Evolutionary conservation across 768 basidiomycete genomes (phyloP).

Genomic region (Dacryopinax spathularia): DNA sequence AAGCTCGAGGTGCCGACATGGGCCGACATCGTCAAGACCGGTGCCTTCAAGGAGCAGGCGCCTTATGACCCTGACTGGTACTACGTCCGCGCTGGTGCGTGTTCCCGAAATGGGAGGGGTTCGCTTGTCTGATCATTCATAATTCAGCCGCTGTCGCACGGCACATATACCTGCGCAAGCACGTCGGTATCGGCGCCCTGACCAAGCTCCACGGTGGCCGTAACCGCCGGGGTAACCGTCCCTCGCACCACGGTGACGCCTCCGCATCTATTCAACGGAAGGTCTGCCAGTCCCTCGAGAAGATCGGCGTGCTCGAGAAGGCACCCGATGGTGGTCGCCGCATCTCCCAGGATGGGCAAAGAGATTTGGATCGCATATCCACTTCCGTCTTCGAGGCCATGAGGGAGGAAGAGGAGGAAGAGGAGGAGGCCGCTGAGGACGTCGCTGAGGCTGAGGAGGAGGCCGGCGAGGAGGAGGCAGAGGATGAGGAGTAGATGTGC

Average conservation of each 20-base stretch:
- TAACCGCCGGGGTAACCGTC: constrained; percentile 91
- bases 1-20: constrained; percentile 98
- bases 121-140: neutral
- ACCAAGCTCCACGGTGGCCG: constrained; percentile 94
- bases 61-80: constrained; percentile 99
- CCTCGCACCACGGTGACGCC: constrained; percentile 80
- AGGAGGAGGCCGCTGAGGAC: constrained; percentile 6
- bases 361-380: constrained; percentile 87
- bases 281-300: constrained; percentile 92
- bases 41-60: constrained; percentile 91
- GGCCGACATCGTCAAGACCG: constrained; percentile 98
- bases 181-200: constrained; percentile 84
- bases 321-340: constrained; percentile 86
- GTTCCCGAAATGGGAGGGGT: neutral
- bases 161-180: constrained; percentile 99
- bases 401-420: constrained; percentile 9
- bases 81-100: constrained; percentile 92
- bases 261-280: constrained; percentile 86
- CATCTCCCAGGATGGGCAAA: constrained; percentile 92
- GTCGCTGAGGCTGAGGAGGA: constrained; percentile 22
- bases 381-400: constrained; percentile 51
- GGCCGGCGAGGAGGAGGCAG: constrained; percentile 20
- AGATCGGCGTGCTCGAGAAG: constrained; percentile 94
- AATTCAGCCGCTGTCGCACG: constrained; percentile 79
- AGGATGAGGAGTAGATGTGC: constrained; percentile 21